Evolutionary conservation across 352 stramenopile species (phyloP).

Genomic region (Pythium vanterpoolii): DNA sequence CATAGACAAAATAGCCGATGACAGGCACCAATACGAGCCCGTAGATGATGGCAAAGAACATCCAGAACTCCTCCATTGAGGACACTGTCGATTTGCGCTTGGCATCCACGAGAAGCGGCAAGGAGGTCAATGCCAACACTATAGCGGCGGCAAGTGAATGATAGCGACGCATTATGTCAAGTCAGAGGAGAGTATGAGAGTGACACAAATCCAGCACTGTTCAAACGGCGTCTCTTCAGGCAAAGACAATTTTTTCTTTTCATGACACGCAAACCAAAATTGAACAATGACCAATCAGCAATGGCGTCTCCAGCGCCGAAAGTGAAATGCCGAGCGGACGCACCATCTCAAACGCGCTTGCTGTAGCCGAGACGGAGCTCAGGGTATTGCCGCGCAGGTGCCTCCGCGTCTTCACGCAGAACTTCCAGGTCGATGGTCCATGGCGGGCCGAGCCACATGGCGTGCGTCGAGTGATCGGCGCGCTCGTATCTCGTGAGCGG

Average conservation of each 20-base stretch:
- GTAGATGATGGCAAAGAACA: slow-evolving; percentile 36
- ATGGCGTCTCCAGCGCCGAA: background rate
- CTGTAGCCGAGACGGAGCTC: slow-evolving; percentile 62
- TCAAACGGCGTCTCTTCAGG: slow-evolving; percentile 1
- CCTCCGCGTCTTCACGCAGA: slow-evolving; percentile 32
- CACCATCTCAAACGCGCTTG: background rate
- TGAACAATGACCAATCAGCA: background rate
- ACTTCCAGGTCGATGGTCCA: slow-evolving; percentile 39
- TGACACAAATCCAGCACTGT: background rate
- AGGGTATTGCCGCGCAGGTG: slow-evolving; percentile 45
- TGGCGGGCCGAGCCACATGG: slow-evolving; percentile 47
- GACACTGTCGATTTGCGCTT: slow-evolving; percentile 29
- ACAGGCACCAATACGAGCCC: slow-evolving; percentile 36
- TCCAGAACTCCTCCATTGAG: slow-evolving; percentile 45
- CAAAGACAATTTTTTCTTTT: background rate
- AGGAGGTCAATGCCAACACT: background rate
- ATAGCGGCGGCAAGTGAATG: background rate
- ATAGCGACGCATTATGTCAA: background rate
- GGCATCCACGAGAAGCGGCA: background rate
- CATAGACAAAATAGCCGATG: slow-evolving; percentile 30
- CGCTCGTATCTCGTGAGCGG: slow-evolving; percentile 58
- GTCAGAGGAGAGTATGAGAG: background rate
- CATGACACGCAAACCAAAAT: background rate
- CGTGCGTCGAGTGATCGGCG: slow-evolving; percentile 49
- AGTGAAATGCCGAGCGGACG: background rate